Percentiles rank a stretch among this genome's conserved stretches.
Conservation (phyloP, 192 early-diverging fungal genomes). For the Coemansia aciculifera region DNA sequence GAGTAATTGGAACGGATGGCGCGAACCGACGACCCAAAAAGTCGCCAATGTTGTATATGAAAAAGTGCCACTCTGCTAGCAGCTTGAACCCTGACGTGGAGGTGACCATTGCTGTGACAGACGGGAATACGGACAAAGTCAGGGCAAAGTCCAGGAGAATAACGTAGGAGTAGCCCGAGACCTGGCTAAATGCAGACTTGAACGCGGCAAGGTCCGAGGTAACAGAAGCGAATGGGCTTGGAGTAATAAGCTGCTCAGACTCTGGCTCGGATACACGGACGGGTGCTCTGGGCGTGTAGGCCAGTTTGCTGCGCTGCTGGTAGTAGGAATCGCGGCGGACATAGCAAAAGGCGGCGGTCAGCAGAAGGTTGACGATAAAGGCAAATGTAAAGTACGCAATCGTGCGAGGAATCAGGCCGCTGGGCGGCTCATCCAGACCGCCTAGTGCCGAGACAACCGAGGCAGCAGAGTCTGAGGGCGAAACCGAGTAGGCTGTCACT, state of each 20-base stretch:
- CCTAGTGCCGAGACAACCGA: neutral
- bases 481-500: constrained; percentile 55
- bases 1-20: constrained; percentile 30
- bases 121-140: constrained; percentile 73
- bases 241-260: constrained; percentile 24
- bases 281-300: constrained; percentile 1
- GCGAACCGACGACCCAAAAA: constrained; percentile 63
- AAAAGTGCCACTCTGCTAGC: constrained; percentile 63
- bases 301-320: constrained; percentile 40
- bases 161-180: constrained; percentile 56
- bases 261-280: constrained; percentile 15
- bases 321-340: constrained; percentile 42
- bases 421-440: neutral
- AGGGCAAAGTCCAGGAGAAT: constrained; percentile 63
- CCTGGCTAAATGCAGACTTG: constrained; percentile 39
- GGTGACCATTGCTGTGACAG: constrained; percentile 68
- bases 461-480: constrained; percentile 13
- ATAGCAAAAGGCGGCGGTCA: constrained; percentile 32
- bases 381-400: constrained; percentile 54
- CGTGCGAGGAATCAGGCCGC: constrained; percentile 31
- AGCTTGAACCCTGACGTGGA: constrained; percentile 48
- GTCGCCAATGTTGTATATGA: constrained; percentile 72
- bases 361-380: constrained; percentile 27
- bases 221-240: neutral
- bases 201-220: constrained; percentile 24